phyloP scores from a whole-genome alignment of 768 basidiomycete genomes.

The Pholiota conissans region DNA sequence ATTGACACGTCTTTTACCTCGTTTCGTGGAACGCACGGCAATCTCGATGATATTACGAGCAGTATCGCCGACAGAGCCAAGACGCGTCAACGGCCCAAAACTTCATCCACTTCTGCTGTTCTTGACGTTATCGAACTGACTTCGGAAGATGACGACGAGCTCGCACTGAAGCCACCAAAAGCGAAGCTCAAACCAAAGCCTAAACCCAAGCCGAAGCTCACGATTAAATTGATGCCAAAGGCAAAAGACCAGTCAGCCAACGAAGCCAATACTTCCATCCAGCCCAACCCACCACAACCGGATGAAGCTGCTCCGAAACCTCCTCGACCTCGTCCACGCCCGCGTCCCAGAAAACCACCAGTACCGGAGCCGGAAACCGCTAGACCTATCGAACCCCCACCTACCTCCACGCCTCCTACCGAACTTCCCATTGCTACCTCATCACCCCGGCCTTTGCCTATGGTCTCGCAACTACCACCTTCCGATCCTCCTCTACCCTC shows the following conservation, averaged over 20 bases:
- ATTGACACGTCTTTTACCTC: conserved; percentile 10
- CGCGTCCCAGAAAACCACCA: conserved; percentile 14
- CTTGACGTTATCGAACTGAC: conserved; percentile 45
- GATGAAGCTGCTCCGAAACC: conserved; percentile 6
- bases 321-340: conserved; percentile 19
- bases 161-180: conserved; percentile 25
- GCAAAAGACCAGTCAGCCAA: background rate
- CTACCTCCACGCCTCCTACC: conserved; percentile 6
- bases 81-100: conserved; percentile 45
- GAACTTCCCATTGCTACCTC: conserved; percentile 21
- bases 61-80: conserved; percentile 62
- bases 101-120: conserved; percentile 5
- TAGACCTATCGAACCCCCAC: background rate
- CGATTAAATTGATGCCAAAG: conserved; percentile 21
- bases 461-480: conserved; percentile 29
- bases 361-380: conserved; percentile 3
- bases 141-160: conserved; percentile 41
- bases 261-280: background rate
- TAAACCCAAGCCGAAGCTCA: conserved; percentile 28
- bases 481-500: conserved; percentile 26
- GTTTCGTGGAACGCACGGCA: conserved; percentile 1
- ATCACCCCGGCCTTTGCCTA: background rate
- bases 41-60: conserved; percentile 15
- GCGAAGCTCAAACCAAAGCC: conserved; percentile 26
- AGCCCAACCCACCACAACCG: background rate